Evolutionary conservation across 495 filamentous ascomycete genomes (phyloP).

Genomic region (Lasiosphaeriaceae sp.): DNA sequence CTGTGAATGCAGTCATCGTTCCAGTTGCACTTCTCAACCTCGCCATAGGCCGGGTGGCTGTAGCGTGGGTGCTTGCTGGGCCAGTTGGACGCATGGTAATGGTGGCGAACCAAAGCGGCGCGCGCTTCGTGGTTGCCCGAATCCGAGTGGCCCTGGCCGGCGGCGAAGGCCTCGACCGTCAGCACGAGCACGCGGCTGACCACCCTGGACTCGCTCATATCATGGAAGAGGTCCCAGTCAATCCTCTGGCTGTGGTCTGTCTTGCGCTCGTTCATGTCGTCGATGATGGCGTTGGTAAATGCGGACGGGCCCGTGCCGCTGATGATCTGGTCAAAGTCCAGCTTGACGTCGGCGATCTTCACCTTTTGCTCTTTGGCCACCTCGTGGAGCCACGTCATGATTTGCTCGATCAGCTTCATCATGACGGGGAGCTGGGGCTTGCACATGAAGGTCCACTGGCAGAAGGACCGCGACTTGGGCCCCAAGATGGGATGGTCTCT

Average conservation of each 20-base stretch:
- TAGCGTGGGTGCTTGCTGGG: slow-evolving; percentile 55
- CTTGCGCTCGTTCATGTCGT: slow-evolving; percentile 48
- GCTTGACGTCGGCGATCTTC: slow-evolving; percentile 49
- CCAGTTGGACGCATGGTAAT: slow-evolving; percentile 64
- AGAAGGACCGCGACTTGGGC: slow-evolving; percentile 58
- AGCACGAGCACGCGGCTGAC: slow-evolving; percentile 56
- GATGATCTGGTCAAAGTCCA: slow-evolving; percentile 66
- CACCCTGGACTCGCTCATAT: slow-evolving; percentile 53
- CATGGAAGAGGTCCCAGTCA: slow-evolving; percentile 55
- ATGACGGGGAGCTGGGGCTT: slow-evolving; percentile 60
- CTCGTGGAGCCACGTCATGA: slow-evolving; percentile 55
- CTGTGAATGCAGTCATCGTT: slow-evolving; percentile 52
- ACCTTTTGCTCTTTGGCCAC: slow-evolving; percentile 51
- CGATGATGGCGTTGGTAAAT: slow-evolving; percentile 57
- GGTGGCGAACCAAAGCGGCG: slow-evolving; percentile 57
- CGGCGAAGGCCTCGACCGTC: slow-evolving; percentile 60
- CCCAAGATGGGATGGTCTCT: slow-evolving; percentile 58
- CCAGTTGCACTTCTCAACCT: slow-evolving; percentile 65
- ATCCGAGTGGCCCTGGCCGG: slow-evolving; percentile 62
- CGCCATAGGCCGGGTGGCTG: slow-evolving; percentile 57
- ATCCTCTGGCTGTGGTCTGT: slow-evolving; percentile 24
- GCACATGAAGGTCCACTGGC: slow-evolving; percentile 66
- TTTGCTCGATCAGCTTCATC: slow-evolving; percentile 57
- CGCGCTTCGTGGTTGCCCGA: slow-evolving; percentile 58
- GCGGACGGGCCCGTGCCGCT: slow-evolving; percentile 64